These are phyloP conservation scores for Saturnispora sekii DNA, from an alignment of 805 yeast species.

Conservation along the genomic window DNA sequence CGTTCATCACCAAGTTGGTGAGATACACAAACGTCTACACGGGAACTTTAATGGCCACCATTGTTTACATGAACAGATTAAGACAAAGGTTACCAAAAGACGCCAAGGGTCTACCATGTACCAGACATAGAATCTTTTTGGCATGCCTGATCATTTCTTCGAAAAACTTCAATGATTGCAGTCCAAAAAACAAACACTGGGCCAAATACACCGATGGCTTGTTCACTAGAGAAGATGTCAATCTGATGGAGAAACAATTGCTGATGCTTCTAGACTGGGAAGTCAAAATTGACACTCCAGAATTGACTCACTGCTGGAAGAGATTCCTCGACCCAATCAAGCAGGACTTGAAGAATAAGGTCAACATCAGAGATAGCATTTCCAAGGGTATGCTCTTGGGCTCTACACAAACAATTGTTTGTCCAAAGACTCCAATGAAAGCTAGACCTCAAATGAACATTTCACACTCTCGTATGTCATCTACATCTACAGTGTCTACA, in stretches of 20 bases:
- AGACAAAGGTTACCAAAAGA: constrained; percentile 54
- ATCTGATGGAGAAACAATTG: constrained; percentile 73
- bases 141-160: constrained; percentile 67
- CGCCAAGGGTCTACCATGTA: constrained; percentile 70
- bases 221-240: constrained; percentile 57
- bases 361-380: constrained; percentile 23
- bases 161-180: constrained; percentile 67
- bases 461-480: constrained; percentile 6
- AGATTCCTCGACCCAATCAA: constrained; percentile 45
- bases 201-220: constrained; percentile 68
- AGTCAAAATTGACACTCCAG: constrained; percentile 37
- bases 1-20: constrained; percentile 62
- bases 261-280: constrained; percentile 65
- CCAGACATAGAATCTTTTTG: constrained; percentile 67
- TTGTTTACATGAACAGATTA: constrained; percentile 56
- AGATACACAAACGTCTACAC: constrained; percentile 73
- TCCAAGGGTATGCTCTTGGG: constrained; percentile 22
- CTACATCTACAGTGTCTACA: constrained; percentile 11
- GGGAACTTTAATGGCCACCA: constrained; percentile 65
- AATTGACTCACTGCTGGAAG: constrained; percentile 32
- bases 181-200: constrained; percentile 76
- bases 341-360: constrained; percentile 25
- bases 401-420: constrained; percentile 23
- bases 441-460: background rate
- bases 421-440: constrained; percentile 9